Conservation (phyloP, 2,329 filamentous ascomycete species). For the Aspergillus tubingensis region DNA sequence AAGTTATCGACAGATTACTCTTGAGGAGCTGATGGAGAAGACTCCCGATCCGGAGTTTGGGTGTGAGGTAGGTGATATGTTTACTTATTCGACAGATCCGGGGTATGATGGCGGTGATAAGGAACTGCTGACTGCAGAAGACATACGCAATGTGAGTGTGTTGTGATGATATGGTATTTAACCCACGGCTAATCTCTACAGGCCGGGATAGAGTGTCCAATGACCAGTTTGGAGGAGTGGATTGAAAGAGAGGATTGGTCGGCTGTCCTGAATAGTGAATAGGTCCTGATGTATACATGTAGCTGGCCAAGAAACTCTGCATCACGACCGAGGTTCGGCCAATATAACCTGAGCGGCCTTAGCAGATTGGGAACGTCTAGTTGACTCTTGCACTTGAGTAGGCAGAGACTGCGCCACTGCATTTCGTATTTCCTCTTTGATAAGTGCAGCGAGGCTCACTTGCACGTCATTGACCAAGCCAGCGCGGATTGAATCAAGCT, state of each 20-base stretch:
- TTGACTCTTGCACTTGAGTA: no score
- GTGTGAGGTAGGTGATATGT: conserved; percentile 52
- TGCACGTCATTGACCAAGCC: neutral
- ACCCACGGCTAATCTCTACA: conserved; percentile 16
- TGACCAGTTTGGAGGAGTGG: conserved; percentile 32
- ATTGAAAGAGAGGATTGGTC: conserved; percentile 34
- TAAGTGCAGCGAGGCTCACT: neutral
- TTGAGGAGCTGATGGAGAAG: conserved; percentile 45
- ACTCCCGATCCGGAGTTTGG: conserved; percentile 47
- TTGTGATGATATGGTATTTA: neutral
- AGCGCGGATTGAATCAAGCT: neutral
- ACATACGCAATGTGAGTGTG: conserved; percentile 47
- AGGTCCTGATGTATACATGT: neutral
- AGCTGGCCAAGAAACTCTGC: no score
- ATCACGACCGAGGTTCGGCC: no score
- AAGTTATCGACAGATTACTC: conserved; percentile 44
- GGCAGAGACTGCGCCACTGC: neutral
- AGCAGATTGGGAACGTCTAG: no score
- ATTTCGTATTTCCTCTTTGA: neutral
- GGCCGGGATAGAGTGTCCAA: conserved; percentile 47
- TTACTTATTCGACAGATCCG: conserved; percentile 49
- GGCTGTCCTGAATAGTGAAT: conserved; percentile 2
- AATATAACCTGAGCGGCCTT: no score
- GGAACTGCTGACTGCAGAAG: conserved; percentile 46
- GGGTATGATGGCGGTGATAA: conserved; percentile 53